phyloP scores from a whole-genome alignment of 2,329 filamentous ascomycete genomes.

The Pezizomycotina sp. region DNA sequence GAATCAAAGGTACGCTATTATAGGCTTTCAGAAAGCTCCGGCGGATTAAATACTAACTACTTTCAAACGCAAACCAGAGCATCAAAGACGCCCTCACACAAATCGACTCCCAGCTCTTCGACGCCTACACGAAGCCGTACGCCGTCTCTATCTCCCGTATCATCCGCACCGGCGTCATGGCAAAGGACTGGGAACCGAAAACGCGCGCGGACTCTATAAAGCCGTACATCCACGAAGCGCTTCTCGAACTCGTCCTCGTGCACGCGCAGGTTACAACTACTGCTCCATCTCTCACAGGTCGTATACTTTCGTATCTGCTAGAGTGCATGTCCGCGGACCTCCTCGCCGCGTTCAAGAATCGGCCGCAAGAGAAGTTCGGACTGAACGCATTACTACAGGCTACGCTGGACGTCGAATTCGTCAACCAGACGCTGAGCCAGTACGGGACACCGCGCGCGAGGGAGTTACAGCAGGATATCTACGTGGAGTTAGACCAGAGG shows the following conservation, averaged over 20 bases:
- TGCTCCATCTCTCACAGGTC: constrained; percentile 54
- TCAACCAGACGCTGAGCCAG: constrained; percentile 78
- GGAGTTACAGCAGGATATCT: constrained; percentile 74
- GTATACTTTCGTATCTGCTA: constrained; percentile 72
- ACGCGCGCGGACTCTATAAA: constrained; percentile 44
- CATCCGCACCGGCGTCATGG: constrained; percentile 55
- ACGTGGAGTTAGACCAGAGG: constrained; percentile 72
- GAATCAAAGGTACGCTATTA: constrained; percentile 47
- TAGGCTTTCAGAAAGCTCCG: not conserved
- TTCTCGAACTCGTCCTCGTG: constrained; percentile 73
- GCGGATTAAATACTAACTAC: not conserved
- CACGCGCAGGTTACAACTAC: constrained; percentile 80
- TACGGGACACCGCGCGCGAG: constrained; percentile 74
- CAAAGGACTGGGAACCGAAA: constrained; percentile 52
- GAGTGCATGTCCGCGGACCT: constrained; percentile 66
- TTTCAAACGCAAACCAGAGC: constrained; percentile 32
- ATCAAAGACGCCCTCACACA: constrained; percentile 80
- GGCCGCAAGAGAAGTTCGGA: constrained; percentile 43
- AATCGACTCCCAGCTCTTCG: constrained; percentile 80
- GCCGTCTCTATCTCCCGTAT: constrained; percentile 50
- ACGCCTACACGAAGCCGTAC: constrained; percentile 71
- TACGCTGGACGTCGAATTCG: constrained; percentile 90
- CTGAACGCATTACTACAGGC: constrained; percentile 85
- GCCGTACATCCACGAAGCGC: constrained; percentile 75
- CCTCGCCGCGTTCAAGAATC: constrained; percentile 59